A percentile compares a stretch with the other conserved stretches of the same genome.
Conservation (phyloP, 495 filamentous ascomycete genomes). For the Aspergillus carlsbadensis region DNA sequence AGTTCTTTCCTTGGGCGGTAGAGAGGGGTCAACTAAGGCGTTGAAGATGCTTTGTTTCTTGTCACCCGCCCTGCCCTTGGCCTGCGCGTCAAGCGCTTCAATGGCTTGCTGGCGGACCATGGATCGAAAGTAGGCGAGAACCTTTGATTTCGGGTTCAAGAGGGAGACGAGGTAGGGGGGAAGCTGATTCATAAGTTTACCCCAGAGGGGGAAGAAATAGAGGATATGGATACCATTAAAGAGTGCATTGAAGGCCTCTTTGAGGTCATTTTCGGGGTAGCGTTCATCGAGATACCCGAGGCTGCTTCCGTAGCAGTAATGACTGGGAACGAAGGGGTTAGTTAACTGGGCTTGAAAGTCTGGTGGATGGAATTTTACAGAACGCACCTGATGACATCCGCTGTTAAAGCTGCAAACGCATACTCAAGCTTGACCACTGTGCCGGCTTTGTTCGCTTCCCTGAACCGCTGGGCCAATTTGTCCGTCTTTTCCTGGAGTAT, state of each 20-base stretch:
- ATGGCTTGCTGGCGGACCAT: background rate
- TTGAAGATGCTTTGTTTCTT: slow-evolving; percentile 22
- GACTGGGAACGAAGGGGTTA: background rate
- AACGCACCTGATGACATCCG: slow-evolving; percentile 37
- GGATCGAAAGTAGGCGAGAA: background rate
- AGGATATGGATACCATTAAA: slow-evolving; percentile 24
- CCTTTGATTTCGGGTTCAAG: background rate
- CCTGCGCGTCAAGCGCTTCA: background rate
- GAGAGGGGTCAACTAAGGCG: slow-evolving; percentile 19
- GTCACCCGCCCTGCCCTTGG: background rate
- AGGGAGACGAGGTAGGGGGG: slow-evolving; percentile 9
- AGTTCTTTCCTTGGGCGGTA: slow-evolving; percentile 25
- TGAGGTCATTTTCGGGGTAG: slow-evolving; percentile 21
- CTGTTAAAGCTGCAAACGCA: slow-evolving; percentile 25
- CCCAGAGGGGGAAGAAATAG: slow-evolving; percentile 28
- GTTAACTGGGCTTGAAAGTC: too few species aligned
- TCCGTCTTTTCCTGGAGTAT: slow-evolving; percentile 1
- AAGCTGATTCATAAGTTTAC: slow-evolving; percentile 14
- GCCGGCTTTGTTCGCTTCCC: background rate
- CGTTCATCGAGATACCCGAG: slow-evolving; percentile 27
- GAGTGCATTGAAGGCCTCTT: slow-evolving; percentile 19
- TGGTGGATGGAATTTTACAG: too few species aligned
- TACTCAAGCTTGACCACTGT: too few species aligned
- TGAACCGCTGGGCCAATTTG: background rate
- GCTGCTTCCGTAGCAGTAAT: slow-evolving; percentile 43